These are phyloP conservation scores for Exophiala aquamarina DNA, from an alignment of 2,329 filamentous ascomycete species.

Conservation along the genomic window DNA sequence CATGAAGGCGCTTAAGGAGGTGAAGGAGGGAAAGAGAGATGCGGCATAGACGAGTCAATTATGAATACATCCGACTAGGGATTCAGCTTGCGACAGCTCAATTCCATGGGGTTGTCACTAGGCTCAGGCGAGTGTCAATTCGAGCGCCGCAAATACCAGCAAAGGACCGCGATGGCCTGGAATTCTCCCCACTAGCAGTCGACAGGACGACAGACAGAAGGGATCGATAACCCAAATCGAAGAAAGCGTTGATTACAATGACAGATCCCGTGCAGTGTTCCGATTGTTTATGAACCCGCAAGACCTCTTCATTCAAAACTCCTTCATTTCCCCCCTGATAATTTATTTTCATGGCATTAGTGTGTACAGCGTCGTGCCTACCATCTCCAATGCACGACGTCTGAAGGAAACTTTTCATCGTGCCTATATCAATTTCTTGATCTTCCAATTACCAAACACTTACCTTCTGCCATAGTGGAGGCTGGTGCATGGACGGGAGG, in stretches of 20 bases:
- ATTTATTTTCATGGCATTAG: conserved; percentile 55
- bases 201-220: no score
- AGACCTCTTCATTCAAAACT: neutral
- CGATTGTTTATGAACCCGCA: no score
- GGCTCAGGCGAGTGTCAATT: neutral
- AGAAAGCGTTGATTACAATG: no score
- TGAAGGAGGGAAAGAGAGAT: conserved; percentile 93
- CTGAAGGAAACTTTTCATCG: conserved; percentile 66
- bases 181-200: no score
- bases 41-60: conserved; percentile 57
- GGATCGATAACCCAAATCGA: no score
- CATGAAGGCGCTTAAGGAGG: conserved; percentile 97
- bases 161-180: no score
- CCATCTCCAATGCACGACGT: conserved; percentile 56
- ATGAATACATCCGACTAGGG: conserved; percentile 21
- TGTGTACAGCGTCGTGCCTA: conserved; percentile 68
- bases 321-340: neutral
- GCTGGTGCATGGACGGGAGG: conserved; percentile 50
- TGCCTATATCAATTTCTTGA: conserved; percentile 58
- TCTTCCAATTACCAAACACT: conserved; percentile 52
- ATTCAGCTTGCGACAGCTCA: conserved; percentile 10
- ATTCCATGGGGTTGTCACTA: neutral
- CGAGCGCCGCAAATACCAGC: no score
- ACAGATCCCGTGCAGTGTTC: no score
- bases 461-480: conserved; percentile 39